Conservation (phyloP, 345 rosid species). For the Aquilaria malaccensis region DNA sequence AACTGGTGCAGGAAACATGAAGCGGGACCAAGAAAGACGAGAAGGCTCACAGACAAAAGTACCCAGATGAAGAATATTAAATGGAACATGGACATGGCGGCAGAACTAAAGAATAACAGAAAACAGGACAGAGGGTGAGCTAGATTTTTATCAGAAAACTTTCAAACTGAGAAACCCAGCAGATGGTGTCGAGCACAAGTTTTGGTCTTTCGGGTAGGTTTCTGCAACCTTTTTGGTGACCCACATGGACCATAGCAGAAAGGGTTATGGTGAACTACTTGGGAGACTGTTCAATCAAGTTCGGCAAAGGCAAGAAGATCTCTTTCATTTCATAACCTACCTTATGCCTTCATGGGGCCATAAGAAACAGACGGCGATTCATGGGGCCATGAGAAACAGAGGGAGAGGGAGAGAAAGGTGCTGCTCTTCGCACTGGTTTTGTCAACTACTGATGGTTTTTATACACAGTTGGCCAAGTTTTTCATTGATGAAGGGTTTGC, state of each 20-base stretch:
- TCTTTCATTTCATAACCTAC: constrained; percentile 13
- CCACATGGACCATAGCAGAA: constrained; percentile 19
- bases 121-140: constrained; percentile 7
- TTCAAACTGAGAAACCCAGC: constrained; percentile 17
- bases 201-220: background rate
- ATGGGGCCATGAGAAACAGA: constrained; percentile 17
- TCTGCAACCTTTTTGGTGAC: constrained; percentile 15
- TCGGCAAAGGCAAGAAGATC: constrained; percentile 1
- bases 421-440: background rate
- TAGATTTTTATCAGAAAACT: constrained; percentile 14
- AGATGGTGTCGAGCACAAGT: constrained; percentile 19
- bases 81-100: constrained; percentile 27
- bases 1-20: constrained; percentile 27
- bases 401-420: constrained; percentile 1
- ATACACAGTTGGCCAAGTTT: too few species aligned
- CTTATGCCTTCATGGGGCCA: constrained; percentile 1
- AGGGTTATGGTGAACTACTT: constrained; percentile 1
- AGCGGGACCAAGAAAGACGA: constrained; percentile 15
- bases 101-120: background rate
- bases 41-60: constrained; percentile 18
- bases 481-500: too few species aligned
- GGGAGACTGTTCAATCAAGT: background rate
- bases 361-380: constrained; percentile 2
- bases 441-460: constrained; percentile 12
- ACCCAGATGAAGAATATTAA: constrained; percentile 24